A percentile compares a stretch with the other conserved stretches of the same genome.
Conservation (phyloP, 2,329 filamentous ascomycete genomes). For the Aspergillus sergii region DNA sequence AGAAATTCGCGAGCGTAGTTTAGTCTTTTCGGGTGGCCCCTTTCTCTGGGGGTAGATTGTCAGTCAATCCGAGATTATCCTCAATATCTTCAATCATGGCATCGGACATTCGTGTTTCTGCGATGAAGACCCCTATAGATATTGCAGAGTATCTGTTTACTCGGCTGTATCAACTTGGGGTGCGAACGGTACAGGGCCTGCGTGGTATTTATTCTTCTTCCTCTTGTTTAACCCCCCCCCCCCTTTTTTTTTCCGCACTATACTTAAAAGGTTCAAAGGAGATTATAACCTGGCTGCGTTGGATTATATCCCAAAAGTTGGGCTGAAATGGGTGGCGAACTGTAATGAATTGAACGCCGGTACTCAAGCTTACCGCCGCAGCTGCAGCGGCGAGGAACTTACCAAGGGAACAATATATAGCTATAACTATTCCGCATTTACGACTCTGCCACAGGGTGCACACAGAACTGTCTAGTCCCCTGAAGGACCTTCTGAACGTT, state of each 20-base stretch:
- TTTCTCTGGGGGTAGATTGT: neutral
- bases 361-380: neutral
- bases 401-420: too few relatives aligned
- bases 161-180: neutral
- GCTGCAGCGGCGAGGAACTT: neutral
- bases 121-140: neutral
- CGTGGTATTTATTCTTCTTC: neutral
- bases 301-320: neutral
- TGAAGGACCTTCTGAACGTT: too few relatives aligned
- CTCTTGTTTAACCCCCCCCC: too few relatives aligned
- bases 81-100: neutral
- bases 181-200: neutral
- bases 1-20: too few relatives aligned
- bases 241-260: neutral
- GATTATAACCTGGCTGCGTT: neutral
- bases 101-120: neutral
- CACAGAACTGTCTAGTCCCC: too few relatives aligned
- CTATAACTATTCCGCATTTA: too few relatives aligned
- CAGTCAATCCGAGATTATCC: neutral
- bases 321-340: neutral
- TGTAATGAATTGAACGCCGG: neutral
- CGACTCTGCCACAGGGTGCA: too few relatives aligned
- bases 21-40: too few relatives aligned
- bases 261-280: neutral
- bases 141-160: neutral